A percentile compares a stretch with the other conserved stretches of the same genome.
These are phyloP conservation scores for Gossypium thurberi DNA, from an alignment of 345 rosid genomes.

Conservation along the genomic window DNA sequence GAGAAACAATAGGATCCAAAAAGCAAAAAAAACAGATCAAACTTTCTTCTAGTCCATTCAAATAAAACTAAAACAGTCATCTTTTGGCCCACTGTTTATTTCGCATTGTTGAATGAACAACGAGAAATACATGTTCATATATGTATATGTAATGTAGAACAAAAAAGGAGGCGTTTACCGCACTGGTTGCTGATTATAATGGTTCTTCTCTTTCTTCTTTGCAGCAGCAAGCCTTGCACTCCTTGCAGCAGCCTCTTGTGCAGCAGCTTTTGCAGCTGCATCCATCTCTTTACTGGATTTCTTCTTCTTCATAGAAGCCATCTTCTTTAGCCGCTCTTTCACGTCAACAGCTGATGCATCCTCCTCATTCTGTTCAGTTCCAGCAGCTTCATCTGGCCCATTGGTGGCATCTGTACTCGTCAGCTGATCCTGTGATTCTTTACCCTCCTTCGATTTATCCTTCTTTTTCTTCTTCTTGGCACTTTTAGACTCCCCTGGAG, in stretches of 20 bases:
- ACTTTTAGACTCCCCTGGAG: constrained; percentile 42
- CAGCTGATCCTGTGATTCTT: constrained; percentile 38
- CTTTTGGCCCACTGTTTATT: constrained; percentile 19
- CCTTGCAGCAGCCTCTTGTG: constrained; percentile 67
- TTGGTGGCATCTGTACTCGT: constrained; percentile 16
- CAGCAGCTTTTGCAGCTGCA: constrained; percentile 58
- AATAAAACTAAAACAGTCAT: constrained; percentile 19
- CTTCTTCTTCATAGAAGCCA: too few species aligned
- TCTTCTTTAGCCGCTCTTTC: too few species aligned
- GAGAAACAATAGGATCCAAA: constrained; percentile 19
- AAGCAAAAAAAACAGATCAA: not conserved
- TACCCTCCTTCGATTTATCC: constrained; percentile 40
- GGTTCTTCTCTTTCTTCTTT: constrained; percentile 69
- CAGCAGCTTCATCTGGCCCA: constrained; percentile 21
- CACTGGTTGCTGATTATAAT: constrained; percentile 69
- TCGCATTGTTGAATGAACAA: constrained; percentile 27
- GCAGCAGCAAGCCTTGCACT: constrained; percentile 61
- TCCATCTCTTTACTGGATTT: constrained; percentile 18
- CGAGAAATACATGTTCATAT: constrained; percentile 26
- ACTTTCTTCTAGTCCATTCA: constrained; percentile 10
- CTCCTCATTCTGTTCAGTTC: too few species aligned
- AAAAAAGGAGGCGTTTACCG: constrained; percentile 25
- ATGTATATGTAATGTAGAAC: not conserved
- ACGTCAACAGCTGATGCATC: too few species aligned
- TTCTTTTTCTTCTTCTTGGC: constrained; percentile 64